These are phyloP conservation scores for Komagataella pastoris DNA, from an alignment of 805 yeast genomes.

Conservation along the genomic window DNA sequence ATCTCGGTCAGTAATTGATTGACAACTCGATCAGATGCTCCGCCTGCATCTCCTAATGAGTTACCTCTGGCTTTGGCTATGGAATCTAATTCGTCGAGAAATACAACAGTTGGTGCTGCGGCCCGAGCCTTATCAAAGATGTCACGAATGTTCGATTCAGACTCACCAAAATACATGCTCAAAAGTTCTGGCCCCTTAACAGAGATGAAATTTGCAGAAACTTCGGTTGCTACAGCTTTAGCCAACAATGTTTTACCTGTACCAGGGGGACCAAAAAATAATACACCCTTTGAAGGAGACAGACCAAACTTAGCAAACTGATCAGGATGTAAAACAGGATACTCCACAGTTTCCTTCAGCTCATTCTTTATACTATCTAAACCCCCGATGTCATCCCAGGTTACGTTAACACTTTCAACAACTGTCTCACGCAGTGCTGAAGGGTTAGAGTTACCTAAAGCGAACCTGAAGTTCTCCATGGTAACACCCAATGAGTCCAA, in stretches of 20 bases:
- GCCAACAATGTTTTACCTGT: slow-evolving; percentile 98
- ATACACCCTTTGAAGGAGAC: slow-evolving; percentile 96
- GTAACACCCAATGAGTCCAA: slow-evolving; percentile 95
- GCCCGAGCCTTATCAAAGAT: slow-evolving; percentile 98
- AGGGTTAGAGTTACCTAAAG: slow-evolving; percentile 96
- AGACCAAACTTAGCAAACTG: slow-evolving; percentile 97
- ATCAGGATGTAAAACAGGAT: slow-evolving; percentile 97
- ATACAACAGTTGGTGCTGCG: slow-evolving; percentile 98
- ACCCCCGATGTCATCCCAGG: slow-evolving; percentile 99
- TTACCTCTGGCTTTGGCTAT: slow-evolving; percentile 97
- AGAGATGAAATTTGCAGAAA: slow-evolving; percentile 93
- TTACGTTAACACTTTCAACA: slow-evolving; percentile 95
- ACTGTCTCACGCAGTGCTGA: slow-evolving; percentile 99
- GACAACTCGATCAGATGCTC: slow-evolving; percentile 93
- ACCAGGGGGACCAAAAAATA: slow-evolving; percentile 99
- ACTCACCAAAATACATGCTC: slow-evolving; percentile 99
- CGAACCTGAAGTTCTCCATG: slow-evolving; percentile 97
- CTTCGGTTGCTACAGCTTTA: slow-evolving; percentile 98
- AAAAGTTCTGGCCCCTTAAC: slow-evolving; percentile 95
- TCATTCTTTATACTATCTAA: slow-evolving; percentile 92
- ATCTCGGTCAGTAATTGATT: slow-evolving; percentile 93
- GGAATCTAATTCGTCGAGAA: slow-evolving; percentile 95
- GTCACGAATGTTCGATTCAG: slow-evolving; percentile 94
- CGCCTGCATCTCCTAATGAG: slow-evolving; percentile 85
- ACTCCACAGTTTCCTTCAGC: slow-evolving; percentile 97